Evolutionary conservation across 2,329 filamentous ascomycete species (phyloP), one percentile per base, ranked within the genome.

Genomic region (Penicillium expansum): DNA sequence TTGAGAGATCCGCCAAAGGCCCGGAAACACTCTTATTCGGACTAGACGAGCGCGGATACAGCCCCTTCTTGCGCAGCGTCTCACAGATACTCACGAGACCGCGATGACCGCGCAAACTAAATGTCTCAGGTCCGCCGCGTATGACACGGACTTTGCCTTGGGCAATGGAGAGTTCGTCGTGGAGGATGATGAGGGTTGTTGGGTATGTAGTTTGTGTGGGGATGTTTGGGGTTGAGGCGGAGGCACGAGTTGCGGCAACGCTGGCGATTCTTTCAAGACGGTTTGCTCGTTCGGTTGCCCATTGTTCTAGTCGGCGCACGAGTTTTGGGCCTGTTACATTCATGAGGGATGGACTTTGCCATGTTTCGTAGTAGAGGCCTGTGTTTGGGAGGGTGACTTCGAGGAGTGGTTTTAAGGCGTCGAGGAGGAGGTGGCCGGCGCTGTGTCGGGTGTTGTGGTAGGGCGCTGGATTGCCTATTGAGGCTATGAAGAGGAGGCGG

Each of bases 381-480:
- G 79, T 14, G 60, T 65, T 67, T 49, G 76, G 62, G 4, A 61
- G 84, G 79, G 61, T 71, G 3, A 62, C 41, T 18, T 64, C 66
- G 16, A 88, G 76, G 27, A 76, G 71, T 16, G 76, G 78, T 20
- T 81, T 79, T 9, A 93, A 76, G 2, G 82, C 79, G 52, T 83
- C 79, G 62, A 96, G 83, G 44, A 91, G 83, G 55, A 86, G 83
- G 77, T 97, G 93, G 11, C 92, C 94, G 14, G 92, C 91, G 24
- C 87, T 92, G 76, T 97, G 94, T 8, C 93, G 86, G 20, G 90
- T 95, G 61, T 88, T 82, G 62, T 84, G 83, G 74, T 93, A 92
- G 22, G 76, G 71, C 7, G 83, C 80, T 7, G 90, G 91, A 67
- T 97, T 97, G 64, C 94, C 94, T 61, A 99, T 83, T 60, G 91